Percentiles rank a stretch among this genome's conserved stretches.
Conservation (phyloP, 2,329 filamentous ascomycete species). For the Nothomitra cinnamomea region DNA sequence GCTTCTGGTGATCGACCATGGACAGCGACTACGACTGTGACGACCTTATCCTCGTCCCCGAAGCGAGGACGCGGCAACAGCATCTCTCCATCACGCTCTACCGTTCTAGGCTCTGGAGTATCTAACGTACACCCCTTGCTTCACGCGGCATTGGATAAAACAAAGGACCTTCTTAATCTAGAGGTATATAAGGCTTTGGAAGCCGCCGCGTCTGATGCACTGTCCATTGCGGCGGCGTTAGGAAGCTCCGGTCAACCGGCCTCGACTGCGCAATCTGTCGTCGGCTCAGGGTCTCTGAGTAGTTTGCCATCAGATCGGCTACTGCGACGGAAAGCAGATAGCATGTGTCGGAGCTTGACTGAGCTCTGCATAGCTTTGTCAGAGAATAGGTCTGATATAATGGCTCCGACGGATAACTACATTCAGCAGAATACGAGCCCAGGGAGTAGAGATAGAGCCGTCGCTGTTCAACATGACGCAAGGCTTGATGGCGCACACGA, state of each 20-base stretch:
- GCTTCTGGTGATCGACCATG: too few relatives aligned
- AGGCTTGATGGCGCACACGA: neutral
- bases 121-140: constrained; percentile 59
- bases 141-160: constrained; percentile 64
- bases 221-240: constrained; percentile 45
- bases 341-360: constrained; percentile 79
- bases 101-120: neutral
- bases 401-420: neutral
- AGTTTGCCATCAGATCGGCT: constrained; percentile 55
- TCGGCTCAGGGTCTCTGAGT: neutral
- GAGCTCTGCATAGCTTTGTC: constrained; percentile 78
- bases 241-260: constrained; percentile 49
- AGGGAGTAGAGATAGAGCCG: neutral
- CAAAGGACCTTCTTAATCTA: constrained; percentile 48
- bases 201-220: constrained; percentile 62
- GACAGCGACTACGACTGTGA: constrained; percentile 81
- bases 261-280: neutral
- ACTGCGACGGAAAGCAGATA: constrained; percentile 76
- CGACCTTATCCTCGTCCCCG: constrained; percentile 79
- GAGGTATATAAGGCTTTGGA: constrained; percentile 70
- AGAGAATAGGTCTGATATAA: constrained; percentile 30
- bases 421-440: neutral
- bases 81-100: neutral
- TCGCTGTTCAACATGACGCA: neutral
- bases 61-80: constrained; percentile 46